Evolutionary conservation across 495 filamentous ascomycete species (phyloP).

Genomic region (Symbiotaphrina buchneri): DNA sequence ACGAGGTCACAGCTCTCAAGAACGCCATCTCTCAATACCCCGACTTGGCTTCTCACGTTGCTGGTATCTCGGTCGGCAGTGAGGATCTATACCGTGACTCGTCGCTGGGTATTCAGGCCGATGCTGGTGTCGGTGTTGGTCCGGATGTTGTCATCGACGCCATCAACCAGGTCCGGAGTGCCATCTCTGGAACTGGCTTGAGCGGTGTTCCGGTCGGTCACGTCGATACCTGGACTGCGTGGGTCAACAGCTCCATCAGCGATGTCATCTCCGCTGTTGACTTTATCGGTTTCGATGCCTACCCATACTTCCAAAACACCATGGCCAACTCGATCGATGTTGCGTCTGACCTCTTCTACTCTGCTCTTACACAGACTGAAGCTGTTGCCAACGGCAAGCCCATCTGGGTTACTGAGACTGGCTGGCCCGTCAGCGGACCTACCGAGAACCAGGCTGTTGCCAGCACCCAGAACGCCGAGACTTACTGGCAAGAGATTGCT

Average conservation of each 20-base stretch:
- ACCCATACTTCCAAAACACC: conserved; percentile 54
- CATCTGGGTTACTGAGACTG: conserved; percentile 82
- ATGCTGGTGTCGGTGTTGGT: conserved; percentile 30
- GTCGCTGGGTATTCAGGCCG: conserved; percentile 23
- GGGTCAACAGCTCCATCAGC: conserved; percentile 50
- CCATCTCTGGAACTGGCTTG: conserved; percentile 34
- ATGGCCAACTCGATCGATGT: conserved; percentile 39
- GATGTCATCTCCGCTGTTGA: conserved; percentile 47
- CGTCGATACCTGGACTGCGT: conserved; percentile 84
- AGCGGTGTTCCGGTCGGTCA: conserved; percentile 43
- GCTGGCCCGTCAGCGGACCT: conserved; percentile 54
- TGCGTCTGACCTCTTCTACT: conserved; percentile 37
- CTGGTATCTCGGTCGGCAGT: conserved; percentile 74
- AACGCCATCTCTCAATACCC: conserved; percentile 35
- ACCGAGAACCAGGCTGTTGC: conserved; percentile 37
- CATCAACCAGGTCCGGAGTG: conserved; percentile 37
- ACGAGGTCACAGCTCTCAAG: conserved; percentile 46
- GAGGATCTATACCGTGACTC: conserved; percentile 80
- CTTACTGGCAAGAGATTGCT: conserved; percentile 58
- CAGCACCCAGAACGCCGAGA: conserved; percentile 42
- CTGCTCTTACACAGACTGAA: conserved; percentile 33
- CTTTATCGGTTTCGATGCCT: conserved; percentile 59
- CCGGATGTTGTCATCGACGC: conserved; percentile 36
- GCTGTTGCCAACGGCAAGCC: conserved; percentile 36
- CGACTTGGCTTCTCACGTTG: conserved; percentile 37